These are phyloP conservation scores for Collybiopsis luxurians DNA, from an alignment of 768 basidiomycete genomes.

Conservation along the genomic window DNA sequence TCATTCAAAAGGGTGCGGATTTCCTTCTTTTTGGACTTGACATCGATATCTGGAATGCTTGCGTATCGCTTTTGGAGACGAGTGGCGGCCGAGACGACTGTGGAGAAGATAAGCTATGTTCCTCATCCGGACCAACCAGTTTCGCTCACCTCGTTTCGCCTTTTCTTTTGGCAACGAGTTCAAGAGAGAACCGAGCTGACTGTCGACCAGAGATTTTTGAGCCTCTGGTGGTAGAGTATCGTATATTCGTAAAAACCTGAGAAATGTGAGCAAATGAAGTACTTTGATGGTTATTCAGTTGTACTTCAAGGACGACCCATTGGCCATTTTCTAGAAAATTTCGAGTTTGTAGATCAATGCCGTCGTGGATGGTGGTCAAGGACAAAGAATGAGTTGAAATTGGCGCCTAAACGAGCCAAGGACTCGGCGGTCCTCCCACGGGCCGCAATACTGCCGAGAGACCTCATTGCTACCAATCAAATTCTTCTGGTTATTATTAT, in stretches of 20 bases:
- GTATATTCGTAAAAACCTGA: conserved; percentile 47
- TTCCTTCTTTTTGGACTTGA: conserved; percentile 54
- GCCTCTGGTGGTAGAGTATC: conserved; percentile 52
- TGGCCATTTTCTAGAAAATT: neutral
- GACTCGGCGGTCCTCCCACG: too few species aligned
- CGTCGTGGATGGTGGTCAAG: too few species aligned
- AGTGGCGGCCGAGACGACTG: conserved; percentile 36
- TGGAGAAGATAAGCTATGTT: conserved; percentile 1
- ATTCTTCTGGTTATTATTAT: too few species aligned
- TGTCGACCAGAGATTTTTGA: conserved; percentile 45
- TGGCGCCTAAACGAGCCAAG: too few species aligned
- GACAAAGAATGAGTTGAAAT: too few species aligned
- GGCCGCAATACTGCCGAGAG: too few species aligned
- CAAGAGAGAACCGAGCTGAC: conserved; percentile 48
- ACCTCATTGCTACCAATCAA: too few species aligned
- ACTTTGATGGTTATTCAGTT: too few species aligned
- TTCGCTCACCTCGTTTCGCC: conserved; percentile 30
- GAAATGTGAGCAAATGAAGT: neutral
- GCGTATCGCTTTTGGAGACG: conserved; percentile 35
- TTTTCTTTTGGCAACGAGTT: conserved; percentile 37
- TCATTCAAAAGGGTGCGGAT: conserved; percentile 50
- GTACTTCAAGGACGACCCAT: neutral
- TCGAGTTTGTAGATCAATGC: neutral
- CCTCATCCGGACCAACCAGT: neutral
- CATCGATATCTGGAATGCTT: conserved; percentile 46